phyloP scores from a whole-genome alignment of 805 yeast genomes.

The Debaryomyces castellii region DNA sequence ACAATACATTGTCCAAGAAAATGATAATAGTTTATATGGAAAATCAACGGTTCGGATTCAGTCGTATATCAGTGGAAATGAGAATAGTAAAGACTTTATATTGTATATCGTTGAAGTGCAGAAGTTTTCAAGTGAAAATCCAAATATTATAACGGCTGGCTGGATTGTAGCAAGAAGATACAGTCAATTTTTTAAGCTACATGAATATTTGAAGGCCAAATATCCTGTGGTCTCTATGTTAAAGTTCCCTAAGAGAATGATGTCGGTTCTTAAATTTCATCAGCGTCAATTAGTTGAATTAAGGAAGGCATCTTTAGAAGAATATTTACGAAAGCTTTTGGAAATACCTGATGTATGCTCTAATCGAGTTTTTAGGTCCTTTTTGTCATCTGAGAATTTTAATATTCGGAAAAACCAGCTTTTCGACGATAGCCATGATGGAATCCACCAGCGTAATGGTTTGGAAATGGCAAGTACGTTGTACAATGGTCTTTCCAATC shows the following conservation, averaged over 20 bases:
- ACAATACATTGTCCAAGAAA: conserved; percentile 80
- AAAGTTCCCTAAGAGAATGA: conserved; percentile 59
- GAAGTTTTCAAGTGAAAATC: conserved; percentile 41
- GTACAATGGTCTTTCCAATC: conserved; percentile 27
- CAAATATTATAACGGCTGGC: conserved; percentile 55
- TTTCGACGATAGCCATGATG: conserved; percentile 18
- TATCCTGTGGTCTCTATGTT: conserved; percentile 51
- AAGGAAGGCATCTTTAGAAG: conserved; percentile 60
- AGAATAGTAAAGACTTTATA: conserved; percentile 58
- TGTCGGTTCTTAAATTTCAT: conserved; percentile 69
- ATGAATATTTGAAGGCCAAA: conserved; percentile 56
- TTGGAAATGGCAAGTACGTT: conserved; percentile 35
- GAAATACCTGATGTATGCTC: conserved; percentile 69
- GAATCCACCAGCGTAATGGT: conserved; percentile 14
- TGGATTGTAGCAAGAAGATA: conserved; percentile 93
- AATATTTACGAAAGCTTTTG: conserved; percentile 58
- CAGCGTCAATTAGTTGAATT: conserved; percentile 61
- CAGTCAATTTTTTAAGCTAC: conserved; percentile 75
- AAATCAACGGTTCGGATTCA: conserved; percentile 57
- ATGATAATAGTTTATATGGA: conserved; percentile 72
- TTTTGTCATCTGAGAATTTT: conserved; percentile 72
- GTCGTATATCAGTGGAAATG: conserved; percentile 55
- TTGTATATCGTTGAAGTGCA: conserved; percentile 78
- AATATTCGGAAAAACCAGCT: conserved; percentile 29
- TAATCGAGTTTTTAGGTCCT: conserved; percentile 68